These are phyloP conservation scores for Reutealis trisperma DNA, from an alignment of 345 rosid species.

Conservation along the genomic window DNA sequence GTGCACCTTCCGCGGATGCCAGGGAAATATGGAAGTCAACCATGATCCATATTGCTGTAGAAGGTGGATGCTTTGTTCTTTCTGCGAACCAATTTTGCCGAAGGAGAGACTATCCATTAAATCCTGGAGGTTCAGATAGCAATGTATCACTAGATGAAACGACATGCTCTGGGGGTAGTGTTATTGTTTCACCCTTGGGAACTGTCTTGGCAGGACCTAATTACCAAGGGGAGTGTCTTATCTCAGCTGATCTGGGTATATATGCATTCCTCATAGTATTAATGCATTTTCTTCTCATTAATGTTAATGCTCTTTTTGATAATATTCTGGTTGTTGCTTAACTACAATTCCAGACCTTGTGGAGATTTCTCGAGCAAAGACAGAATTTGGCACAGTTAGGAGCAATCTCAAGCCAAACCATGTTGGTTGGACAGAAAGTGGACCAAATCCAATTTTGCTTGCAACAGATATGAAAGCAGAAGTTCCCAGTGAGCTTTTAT, in stretches of 20 bases:
- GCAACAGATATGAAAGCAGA: conserved; percentile 1
- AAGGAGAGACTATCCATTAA: conserved; percentile 16
- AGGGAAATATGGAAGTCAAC: conserved; percentile 23
- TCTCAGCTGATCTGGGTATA: conserved; percentile 29
- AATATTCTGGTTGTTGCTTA: neutral
- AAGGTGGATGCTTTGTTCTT: conserved; percentile 36
- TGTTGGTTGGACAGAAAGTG: conserved; percentile 7
- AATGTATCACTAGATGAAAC: conserved; percentile 1
- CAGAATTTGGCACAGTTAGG: neutral
- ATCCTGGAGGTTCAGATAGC: neutral
- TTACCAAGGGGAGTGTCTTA: conserved; percentile 24
- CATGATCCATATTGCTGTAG: conserved; percentile 23
- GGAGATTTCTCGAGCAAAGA: conserved; percentile 16
- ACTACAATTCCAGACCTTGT: conserved; percentile 15
- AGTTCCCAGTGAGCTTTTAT: neutral
- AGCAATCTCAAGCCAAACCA: conserved; percentile 1
- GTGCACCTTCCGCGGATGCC: conserved; percentile 27
- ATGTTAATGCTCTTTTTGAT: too few relatives aligned
- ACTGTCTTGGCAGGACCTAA: conserved; percentile 26
- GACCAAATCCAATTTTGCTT: neutral
- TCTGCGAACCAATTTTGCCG: conserved; percentile 28
- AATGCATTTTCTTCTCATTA: neutral
- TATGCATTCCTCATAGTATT: neutral
- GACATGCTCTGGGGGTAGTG: conserved; percentile 25
- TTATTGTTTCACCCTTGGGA: conserved; percentile 31